Percentiles rank a stretch among this genome's conserved stretches.
phyloP scores from a whole-genome alignment of 225 moss, liverwort and hornwort species.

The Pseudisothecium myosuroides region DNA sequence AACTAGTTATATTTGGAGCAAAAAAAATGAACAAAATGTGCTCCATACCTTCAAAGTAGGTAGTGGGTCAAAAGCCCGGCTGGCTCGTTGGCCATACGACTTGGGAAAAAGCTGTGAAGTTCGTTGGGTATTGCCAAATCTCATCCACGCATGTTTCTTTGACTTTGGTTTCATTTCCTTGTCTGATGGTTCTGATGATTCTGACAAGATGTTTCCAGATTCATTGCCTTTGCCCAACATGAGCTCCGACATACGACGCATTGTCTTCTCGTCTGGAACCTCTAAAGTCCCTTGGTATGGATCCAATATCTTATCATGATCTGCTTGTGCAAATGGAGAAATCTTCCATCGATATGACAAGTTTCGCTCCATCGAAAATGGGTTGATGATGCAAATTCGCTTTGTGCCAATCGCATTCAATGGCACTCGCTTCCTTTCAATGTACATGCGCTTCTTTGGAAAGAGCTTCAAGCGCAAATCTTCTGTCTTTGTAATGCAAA shows the following conservation, averaged over 20 bases:
- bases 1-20: neutral
- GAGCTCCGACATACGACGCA: constrained; percentile 14
- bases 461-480: constrained; percentile 3
- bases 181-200: neutral
- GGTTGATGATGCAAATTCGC: constrained; percentile 22
- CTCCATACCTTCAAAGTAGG: neutral
- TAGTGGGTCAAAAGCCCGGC: neutral
- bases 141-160: neutral
- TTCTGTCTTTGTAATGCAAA: neutral
- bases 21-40: neutral
- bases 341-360: constrained; percentile 31
- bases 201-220: neutral
- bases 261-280: constrained; percentile 12
- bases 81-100: neutral
- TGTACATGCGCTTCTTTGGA: neutral
- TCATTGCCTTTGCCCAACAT: neutral
- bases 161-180: neutral
- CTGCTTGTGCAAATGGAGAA: constrained; percentile 17
- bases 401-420: neutral
- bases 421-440: neutral
- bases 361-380: constrained; percentile 29
- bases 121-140: neutral
- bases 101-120: neutral
- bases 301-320: constrained; percentile 4
- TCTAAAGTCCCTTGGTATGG: neutral